Evolutionary conservation across 2,329 filamentous ascomycete species (phyloP), one percentile per base, ranked within the genome.

Genomic region (Lojkania enalia): DNA sequence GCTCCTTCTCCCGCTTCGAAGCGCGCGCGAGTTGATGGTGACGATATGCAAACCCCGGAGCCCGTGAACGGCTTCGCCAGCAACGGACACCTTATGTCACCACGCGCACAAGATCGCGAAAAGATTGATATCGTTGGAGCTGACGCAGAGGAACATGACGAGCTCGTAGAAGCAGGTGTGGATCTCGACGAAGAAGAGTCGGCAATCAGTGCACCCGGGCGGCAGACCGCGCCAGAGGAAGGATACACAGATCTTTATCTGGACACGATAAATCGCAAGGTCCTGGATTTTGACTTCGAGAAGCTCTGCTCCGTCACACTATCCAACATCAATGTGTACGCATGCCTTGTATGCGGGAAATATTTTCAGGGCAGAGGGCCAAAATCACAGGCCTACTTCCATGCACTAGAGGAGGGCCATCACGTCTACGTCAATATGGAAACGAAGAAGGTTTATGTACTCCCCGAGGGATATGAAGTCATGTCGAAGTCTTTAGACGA

Each of bases 401-500:
- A 99, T 75, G 88, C 92, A 47, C 84, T 99, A 49, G 92, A 99
- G 62, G 86, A 95, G 58, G 88, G 86, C 51, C 94, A 99, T 72
- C 94, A 99, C 77, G 92, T 97, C 46, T 99, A 90, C 72, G 92
- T 99, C 78, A 97, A 97, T 73, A 94, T 99, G 83, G 85, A 90
- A 67, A 90, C 87, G 3, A 90, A 95, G 69, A 88, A 85, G 67
- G 89, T 95, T 29, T 96, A 90, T 67, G 90, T 95, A 30, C 78
- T 99, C 39, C 94, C 94, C 0, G 94, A 99, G 70, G 92, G 92
- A 40, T 99, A 99, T 71, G 94, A 99, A 71, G 94, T 99, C 48
- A 87, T 85, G 70, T 95, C 88, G 72, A 91, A 91, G 71, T 92
- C 90, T 38, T 81, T 99, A 56, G 94, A 97, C 55, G 94, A 99